Conservation (phyloP, 1,284 basidiomycete genomes). For the Filobasidium uniguttulatum region DNA sequence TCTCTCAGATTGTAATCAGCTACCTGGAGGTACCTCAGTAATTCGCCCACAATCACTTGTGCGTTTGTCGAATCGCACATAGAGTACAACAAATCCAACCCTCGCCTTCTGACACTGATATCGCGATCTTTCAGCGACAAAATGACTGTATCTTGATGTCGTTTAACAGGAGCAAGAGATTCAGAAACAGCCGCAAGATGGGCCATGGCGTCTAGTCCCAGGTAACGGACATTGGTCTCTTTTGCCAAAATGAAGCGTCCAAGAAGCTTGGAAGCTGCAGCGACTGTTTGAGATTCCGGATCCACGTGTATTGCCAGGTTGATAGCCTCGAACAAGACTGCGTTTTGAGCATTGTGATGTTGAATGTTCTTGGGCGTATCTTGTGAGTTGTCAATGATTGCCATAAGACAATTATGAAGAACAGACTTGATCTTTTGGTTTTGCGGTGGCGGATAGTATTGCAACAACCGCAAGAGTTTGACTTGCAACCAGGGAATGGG, state of each 20-base stretch:
- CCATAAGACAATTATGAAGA: conserved; percentile 72
- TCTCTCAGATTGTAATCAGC: conserved; percentile 93
- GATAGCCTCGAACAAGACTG: conserved; percentile 97
- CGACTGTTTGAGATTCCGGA: conserved; percentile 75
- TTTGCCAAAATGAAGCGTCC: conserved; percentile 93
- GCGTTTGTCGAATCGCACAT: conserved; percentile 98
- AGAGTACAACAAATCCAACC: conserved; percentile 89
- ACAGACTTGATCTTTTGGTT: conserved; percentile 65
- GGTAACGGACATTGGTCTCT: conserved; percentile 96
- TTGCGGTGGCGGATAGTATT: conserved; percentile 90
- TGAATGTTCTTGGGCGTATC: conserved; percentile 86
- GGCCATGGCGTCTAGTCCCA: conserved; percentile 96
- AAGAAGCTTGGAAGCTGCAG: conserved; percentile 77
- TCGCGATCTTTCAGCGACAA: conserved; percentile 89
- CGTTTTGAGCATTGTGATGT: conserved; percentile 96
- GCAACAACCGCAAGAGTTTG: conserved; percentile 80
- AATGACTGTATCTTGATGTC: conserved; percentile 91
- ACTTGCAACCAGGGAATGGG: conserved; percentile 97
- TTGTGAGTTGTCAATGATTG: conserved; percentile 84
- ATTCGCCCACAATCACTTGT: conserved; percentile 84
- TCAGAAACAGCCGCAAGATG: conserved; percentile 88
- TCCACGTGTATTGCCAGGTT: conserved; percentile 93
- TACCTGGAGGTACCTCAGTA: conserved; percentile 79
- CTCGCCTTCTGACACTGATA: conserved; percentile 86
- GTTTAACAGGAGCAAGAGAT: conserved; percentile 80